These are phyloP conservation scores for Hysterangium stoloniferum DNA, from an alignment of 768 basidiomycete species.

Conservation along the genomic window DNA sequence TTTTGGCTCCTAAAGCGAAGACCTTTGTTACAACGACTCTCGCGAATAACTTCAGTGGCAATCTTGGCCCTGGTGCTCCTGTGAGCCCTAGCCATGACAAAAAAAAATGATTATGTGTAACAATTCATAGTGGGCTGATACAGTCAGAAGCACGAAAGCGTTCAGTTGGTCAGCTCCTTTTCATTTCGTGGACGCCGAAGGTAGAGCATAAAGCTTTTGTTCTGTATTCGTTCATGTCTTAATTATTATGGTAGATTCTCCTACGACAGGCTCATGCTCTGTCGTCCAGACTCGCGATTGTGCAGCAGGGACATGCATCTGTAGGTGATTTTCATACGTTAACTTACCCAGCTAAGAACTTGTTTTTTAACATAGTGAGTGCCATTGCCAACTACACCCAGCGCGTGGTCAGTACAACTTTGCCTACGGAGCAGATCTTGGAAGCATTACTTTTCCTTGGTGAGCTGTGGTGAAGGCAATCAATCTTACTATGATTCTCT, in stretches of 20 bases:
- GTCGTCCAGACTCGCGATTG: constrained; percentile 42
- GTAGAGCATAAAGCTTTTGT: constrained; percentile 5
- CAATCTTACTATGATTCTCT: too few species aligned
- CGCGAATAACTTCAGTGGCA: constrained; percentile 34
- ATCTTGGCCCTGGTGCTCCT: constrained; percentile 42
- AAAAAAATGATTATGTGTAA: background rate
- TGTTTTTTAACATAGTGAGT: constrained; percentile 31
- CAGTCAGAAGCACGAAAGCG: constrained; percentile 26
- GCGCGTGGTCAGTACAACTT: constrained; percentile 35
- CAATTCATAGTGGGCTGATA: constrained; percentile 3
- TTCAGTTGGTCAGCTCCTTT: constrained; percentile 25
- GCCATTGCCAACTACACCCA: constrained; percentile 53
- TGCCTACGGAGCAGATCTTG: constrained; percentile 35
- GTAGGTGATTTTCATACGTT: constrained; percentile 12
- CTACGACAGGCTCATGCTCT: constrained; percentile 41
- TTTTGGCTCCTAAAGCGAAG: constrained; percentile 40
- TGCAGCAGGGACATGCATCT: constrained; percentile 24
- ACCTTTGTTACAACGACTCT: constrained; percentile 39
- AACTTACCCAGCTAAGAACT: background rate
- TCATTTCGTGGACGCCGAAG: constrained; percentile 43
- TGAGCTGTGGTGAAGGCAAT: constrained; percentile 19
- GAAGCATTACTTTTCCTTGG: constrained; percentile 49
- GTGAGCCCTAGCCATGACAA: constrained; percentile 20
- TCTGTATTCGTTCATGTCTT: background rate
- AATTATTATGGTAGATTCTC: constrained; percentile 22